Conservation (phyloP, 2,329 filamentous ascomycete genomes). For the Calonectria hawksworthii region DNA sequence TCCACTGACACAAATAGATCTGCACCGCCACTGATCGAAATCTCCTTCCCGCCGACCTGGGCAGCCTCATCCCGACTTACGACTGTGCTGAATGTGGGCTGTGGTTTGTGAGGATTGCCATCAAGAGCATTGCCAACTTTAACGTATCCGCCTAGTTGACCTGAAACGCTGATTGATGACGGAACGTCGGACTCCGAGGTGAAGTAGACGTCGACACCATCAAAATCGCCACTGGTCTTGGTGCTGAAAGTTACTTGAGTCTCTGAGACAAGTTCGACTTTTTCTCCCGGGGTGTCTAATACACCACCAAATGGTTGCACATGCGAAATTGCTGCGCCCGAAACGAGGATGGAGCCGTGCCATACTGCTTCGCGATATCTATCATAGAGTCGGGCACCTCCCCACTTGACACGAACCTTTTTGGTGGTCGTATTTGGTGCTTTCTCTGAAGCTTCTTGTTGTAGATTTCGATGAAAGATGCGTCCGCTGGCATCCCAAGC, state of each 20-base stretch:
- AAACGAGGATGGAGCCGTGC: constrained; percentile 45
- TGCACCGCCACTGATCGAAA: constrained; percentile 41
- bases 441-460: constrained; percentile 32
- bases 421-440: not conserved
- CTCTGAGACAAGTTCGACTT: constrained; percentile 24
- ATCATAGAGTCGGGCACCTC: constrained; percentile 50
- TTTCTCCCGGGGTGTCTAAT: constrained; percentile 40
- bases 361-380: constrained; percentile 51
- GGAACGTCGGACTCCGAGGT: constrained; percentile 4
- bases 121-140: constrained; percentile 46
- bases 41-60: constrained; percentile 30
- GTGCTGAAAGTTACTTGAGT: constrained; percentile 41
- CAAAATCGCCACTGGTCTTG: constrained; percentile 48
- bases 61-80: constrained; percentile 26
- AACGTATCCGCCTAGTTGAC: constrained; percentile 47
- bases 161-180: constrained; percentile 35
- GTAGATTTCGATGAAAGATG: constrained; percentile 44
- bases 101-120: constrained; percentile 47
- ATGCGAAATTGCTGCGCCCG: constrained; percentile 31
- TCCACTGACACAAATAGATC: constrained; percentile 44
- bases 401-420: constrained; percentile 48
- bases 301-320: constrained; percentile 45
- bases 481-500: constrained; percentile 46
- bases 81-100: constrained; percentile 39
- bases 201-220: constrained; percentile 46